phyloP scores from a whole-genome alignment of 2,329 filamentous ascomycete genomes.

The Cladosporium phlei region DNA sequence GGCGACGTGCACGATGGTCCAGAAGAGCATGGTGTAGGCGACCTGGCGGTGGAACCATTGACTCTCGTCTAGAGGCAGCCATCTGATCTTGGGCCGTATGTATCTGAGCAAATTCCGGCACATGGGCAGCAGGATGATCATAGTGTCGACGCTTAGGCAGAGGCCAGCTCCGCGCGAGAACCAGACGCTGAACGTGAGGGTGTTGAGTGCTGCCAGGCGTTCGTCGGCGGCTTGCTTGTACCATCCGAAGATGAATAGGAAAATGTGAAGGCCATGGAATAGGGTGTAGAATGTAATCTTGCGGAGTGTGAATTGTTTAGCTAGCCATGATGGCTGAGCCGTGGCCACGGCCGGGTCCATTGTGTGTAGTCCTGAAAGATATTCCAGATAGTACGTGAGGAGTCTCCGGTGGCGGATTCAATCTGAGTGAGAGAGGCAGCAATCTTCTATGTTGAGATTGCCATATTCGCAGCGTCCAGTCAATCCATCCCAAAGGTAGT shows the following conservation, averaged over 20 bases:
- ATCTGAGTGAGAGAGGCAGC: too few species aligned
- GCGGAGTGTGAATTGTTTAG: constrained; percentile 30
- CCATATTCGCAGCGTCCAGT: too few species aligned
- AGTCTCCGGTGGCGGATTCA: too few species aligned
- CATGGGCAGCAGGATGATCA: constrained; percentile 88
- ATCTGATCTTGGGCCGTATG: constrained; percentile 79
- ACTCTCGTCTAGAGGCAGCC: constrained; percentile 90
- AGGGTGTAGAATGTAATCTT: constrained; percentile 34
- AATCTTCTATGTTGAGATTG: too few species aligned
- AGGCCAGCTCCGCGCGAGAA: constrained; percentile 89
- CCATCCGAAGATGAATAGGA: constrained; percentile 36
- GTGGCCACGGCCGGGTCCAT: constrained; percentile 4
- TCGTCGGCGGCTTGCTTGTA: constrained; percentile 64
- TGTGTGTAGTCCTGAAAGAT: background rate
- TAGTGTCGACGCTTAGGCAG: constrained; percentile 75
- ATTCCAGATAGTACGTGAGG: too few species aligned
- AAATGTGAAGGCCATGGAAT: constrained; percentile 36
- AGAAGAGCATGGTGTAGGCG: constrained; percentile 82
- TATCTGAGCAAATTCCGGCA: constrained; percentile 84
- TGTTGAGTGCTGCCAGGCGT: constrained; percentile 72
- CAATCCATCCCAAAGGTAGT: too few species aligned
- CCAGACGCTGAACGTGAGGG: constrained; percentile 85
- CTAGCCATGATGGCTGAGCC: constrained; percentile 26
- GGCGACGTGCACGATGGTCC: constrained; percentile 68
- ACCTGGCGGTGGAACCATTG: constrained; percentile 95